Evolutionary conservation across 257 asterid genomes (phyloP), one percentile per base, ranked within the genome.

Genomic region (Phtheirospermum japonicum): DNA sequence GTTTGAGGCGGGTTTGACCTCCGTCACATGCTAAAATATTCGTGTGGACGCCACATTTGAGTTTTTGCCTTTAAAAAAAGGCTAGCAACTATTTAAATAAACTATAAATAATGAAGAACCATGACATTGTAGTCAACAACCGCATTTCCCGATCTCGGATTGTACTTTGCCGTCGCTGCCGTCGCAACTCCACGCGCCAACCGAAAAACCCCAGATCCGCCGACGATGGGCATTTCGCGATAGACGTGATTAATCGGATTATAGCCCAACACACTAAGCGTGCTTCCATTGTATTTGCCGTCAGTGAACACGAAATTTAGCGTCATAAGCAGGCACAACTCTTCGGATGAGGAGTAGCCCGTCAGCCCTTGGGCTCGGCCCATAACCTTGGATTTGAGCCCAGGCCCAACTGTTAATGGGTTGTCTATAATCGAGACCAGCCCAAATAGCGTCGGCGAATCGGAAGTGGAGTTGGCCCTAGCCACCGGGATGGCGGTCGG

Each of bases 301-400:
- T 10, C 46, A 0, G 71, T 69, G 28, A 80, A 80, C 3, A 66
- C 77, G 6, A 69, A 65, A 52, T 70, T 72, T 1, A 75, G 8
- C 2, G 73, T 57, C 77, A 71, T 66, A 7, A 71, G 70, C 1
- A 73, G 49, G 20, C 72, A 20, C 8, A 63, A 0, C n/a, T 71
- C 78, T 0, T 56, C 59, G 7, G 48, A 40, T 8, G 80, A 77
- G 6, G 85, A 7, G 0, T 12, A 26, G n/a, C 71, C 76, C 0
- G 58, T 63, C n/a, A 79, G 46, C 17, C 89, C 84, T 51, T 75
- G 77, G 19, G 77, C 81, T 13, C 80, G 68, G 2, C 85, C 88
- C n/a, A 79, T 20, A n/a, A 68, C 56, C 49, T 49, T 36, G 7
- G 88, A 77, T 12, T 28, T 49, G 26, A 43, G 30, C 26, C 51